phyloP scores from a whole-genome alignment of 1,284 basidiomycete species.

The Polyporus tsugae region DNA sequence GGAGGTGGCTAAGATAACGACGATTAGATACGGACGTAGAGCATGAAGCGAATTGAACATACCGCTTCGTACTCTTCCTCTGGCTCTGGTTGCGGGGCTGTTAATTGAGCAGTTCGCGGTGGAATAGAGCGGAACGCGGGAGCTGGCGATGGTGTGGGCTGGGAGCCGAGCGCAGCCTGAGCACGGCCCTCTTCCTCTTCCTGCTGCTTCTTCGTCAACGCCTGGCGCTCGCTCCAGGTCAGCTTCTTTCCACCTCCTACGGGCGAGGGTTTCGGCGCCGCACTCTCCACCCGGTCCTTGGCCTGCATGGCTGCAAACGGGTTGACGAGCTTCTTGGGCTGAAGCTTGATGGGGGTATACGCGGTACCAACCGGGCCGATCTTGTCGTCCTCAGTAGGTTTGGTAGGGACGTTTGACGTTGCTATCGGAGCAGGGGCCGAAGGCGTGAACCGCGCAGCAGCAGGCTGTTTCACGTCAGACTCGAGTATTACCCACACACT shows the following conservation, averaged over 20 bases:
- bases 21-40: background rate
- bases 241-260: constrained; percentile 67
- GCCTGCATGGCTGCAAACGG: constrained; percentile 75
- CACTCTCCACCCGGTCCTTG: constrained; percentile 46
- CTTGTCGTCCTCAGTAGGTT: constrained; percentile 79
- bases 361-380: constrained; percentile 87
- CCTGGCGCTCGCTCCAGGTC: constrained; percentile 92
- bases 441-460: constrained; percentile 37
- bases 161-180: constrained; percentile 54
- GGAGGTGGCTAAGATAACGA: constrained; percentile 41
- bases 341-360: constrained; percentile 87
- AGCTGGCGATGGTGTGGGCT: constrained; percentile 37
- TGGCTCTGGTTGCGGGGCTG: constrained; percentile 35
- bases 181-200: constrained; percentile 84
- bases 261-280: constrained; percentile 36
- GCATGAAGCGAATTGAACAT: constrained; percentile 26
- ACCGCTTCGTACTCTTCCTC: constrained; percentile 48
- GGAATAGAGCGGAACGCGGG: constrained; percentile 31
- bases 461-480: constrained; percentile 21
- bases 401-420: constrained; percentile 61
- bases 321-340: constrained; percentile 89
- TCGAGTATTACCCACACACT: background rate
- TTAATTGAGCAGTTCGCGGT: constrained; percentile 34
- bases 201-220: constrained; percentile 82
- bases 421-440: constrained; percentile 51